Evolutionary conservation across 2,329 filamentous ascomycete species (phyloP).

Genomic region (Onygena corvina): DNA sequence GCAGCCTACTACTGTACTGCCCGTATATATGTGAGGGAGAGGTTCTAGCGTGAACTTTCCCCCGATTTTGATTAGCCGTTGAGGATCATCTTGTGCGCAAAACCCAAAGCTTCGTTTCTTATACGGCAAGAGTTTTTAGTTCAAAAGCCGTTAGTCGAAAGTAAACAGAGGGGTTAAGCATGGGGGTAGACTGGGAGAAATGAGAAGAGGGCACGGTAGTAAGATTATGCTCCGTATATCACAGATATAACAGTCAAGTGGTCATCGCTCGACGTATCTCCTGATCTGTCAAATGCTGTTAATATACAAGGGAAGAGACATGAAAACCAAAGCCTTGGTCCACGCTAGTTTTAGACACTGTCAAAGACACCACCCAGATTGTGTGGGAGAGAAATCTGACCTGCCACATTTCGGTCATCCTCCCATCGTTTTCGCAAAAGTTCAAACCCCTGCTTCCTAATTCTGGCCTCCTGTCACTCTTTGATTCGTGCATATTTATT

Average conservation of each 20-base stretch:
- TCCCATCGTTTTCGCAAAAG: not conserved
- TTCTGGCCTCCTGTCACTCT: not conserved
- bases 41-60: constrained; percentile 6
- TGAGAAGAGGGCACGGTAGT: not conserved
- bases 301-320: not conserved
- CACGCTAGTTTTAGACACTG: not conserved
- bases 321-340: constrained; percentile 1
- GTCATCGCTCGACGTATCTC: no score
- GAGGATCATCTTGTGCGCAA: constrained; percentile 2
- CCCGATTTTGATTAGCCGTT: constrained; percentile 5
- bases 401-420: not conserved
- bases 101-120: constrained; percentile 3
- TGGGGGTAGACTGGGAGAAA: not conserved
- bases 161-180: not conserved
- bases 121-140: not conserved
- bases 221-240: no score
- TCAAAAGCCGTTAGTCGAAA: constrained; percentile 3
- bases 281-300: not conserved
- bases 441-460: not conserved
- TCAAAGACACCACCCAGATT: not conserved
- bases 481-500: not conserved
- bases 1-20: no score
- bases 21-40: no score
- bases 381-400: constrained; percentile 4
- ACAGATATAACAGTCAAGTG: no score